A percentile compares a stretch with the other conserved stretches of the same genome.
phyloP scores from a whole-genome alignment of 495 filamentous ascomycete genomes.

The Hypoxylon crocopeplum region DNA sequence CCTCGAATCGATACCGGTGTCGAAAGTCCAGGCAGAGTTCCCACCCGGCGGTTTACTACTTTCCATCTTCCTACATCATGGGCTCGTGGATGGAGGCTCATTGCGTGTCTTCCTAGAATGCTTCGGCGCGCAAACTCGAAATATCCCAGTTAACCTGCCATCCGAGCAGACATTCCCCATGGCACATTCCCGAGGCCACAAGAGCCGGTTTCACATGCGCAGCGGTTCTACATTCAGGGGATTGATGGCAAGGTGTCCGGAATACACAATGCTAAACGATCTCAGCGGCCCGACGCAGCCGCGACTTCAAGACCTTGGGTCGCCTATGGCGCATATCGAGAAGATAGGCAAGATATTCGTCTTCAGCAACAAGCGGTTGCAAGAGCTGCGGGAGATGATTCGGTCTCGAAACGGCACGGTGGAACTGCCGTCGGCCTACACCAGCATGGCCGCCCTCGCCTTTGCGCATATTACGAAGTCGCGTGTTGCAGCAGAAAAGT shows the following conservation, averaged over 20 bases:
- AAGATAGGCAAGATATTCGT: constrained; percentile 46
- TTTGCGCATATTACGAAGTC: constrained; percentile 42
- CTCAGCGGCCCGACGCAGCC: constrained; percentile 42
- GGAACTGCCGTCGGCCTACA: constrained; percentile 40
- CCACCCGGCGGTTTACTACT: constrained; percentile 43
- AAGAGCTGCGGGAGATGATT: constrained; percentile 36
- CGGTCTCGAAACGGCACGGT: constrained; percentile 19
- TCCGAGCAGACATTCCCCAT: constrained; percentile 37
- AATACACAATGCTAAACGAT: constrained; percentile 41
- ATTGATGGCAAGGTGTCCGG: constrained; percentile 36
- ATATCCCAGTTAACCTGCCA: constrained; percentile 22
- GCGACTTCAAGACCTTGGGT: constrained; percentile 24
- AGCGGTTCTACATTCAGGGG: constrained; percentile 26
- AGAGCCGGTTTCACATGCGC: constrained; percentile 23
- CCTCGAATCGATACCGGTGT: constrained; percentile 39
- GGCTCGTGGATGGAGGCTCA: constrained; percentile 50
- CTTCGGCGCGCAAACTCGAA: constrained; percentile 43
- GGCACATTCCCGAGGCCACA: constrained; percentile 20
- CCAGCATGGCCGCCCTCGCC: constrained; percentile 39
- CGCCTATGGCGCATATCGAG: constrained; percentile 33
- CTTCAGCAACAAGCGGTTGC: constrained; percentile 37
- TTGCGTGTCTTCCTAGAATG: constrained; percentile 59
- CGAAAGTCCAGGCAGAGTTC: constrained; percentile 41
- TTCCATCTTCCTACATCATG: constrained; percentile 46
- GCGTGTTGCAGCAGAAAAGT: constrained; percentile 31